These are phyloP conservation scores for Rubia peregrina DNA, from an alignment of 305 asterid genomes.

Conservation along the genomic window DNA sequence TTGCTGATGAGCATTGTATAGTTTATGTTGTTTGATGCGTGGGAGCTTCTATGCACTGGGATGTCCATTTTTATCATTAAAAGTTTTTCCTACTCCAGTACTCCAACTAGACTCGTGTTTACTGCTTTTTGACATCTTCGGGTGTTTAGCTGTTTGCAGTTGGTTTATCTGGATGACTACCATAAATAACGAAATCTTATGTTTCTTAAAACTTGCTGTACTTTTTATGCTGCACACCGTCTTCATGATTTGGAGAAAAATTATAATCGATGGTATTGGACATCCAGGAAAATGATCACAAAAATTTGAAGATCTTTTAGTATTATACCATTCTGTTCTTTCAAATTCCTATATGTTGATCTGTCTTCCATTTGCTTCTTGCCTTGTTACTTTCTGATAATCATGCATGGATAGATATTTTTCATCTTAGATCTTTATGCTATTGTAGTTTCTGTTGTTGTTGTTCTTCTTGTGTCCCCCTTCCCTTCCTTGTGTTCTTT, in stretches of 20 bases:
- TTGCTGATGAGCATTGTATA: background rate
- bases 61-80: background rate
- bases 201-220: background rate
- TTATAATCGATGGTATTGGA: background rate
- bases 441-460: background rate
- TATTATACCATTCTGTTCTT: background rate
- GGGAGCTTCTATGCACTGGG: too few relatives aligned
- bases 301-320: background rate
- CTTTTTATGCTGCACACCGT: background rate
- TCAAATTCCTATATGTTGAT: background rate
- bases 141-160: background rate
- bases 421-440: background rate
- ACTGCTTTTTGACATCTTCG: background rate
- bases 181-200: background rate
- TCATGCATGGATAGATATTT: background rate
- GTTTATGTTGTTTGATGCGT: background rate
- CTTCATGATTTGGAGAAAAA: background rate
- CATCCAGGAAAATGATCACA: background rate
- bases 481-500: background rate
- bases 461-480: background rate
- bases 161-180: background rate
- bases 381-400: background rate
- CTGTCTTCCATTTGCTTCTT: background rate
- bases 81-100: background rate
- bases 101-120: background rate